phyloP scores from a whole-genome alignment of 192 early-diverging fungal genomes.

The Umbelopsis sp. region DNA sequence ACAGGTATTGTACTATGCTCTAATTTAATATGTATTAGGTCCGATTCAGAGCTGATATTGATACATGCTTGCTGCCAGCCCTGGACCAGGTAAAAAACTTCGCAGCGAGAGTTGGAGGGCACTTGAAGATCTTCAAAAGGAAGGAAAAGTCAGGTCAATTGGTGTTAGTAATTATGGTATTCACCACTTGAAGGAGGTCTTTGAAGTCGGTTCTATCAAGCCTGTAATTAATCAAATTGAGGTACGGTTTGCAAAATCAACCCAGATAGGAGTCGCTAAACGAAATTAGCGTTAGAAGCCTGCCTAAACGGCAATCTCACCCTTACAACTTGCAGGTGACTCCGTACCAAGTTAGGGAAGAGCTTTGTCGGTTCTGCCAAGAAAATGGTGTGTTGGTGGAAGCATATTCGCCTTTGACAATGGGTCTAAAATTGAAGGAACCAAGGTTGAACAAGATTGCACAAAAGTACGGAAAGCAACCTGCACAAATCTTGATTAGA shows the following conservation, averaged over 20 bases:
- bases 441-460: conserved; percentile 50
- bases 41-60: neutral
- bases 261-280: neutral
- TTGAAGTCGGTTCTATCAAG: conserved; percentile 52
- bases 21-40: neutral
- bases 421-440: conserved; percentile 52
- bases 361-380: conserved; percentile 46
- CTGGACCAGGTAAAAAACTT: conserved; percentile 46
- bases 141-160: conserved; percentile 62
- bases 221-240: conserved; percentile 76
- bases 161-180: conserved; percentile 75
- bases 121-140: conserved; percentile 60
- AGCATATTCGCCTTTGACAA: conserved; percentile 58
- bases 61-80: conserved; percentile 19
- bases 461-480: conserved; percentile 49
- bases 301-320: neutral
- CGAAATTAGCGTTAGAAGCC: neutral
- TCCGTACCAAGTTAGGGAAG: conserved; percentile 46
- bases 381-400: conserved; percentile 51
- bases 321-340: conserved; percentile 12
- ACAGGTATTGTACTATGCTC: conserved; percentile 21
- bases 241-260: conserved; percentile 54
- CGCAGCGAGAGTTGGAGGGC: conserved; percentile 56
- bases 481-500: conserved; percentile 59
- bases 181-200: conserved; percentile 58